A percentile compares a stretch with the other conserved stretches of the same genome.
phyloP scores from a whole-genome alignment of 177 flowering plant species.

The Tripterygium wilfordii region DNA sequence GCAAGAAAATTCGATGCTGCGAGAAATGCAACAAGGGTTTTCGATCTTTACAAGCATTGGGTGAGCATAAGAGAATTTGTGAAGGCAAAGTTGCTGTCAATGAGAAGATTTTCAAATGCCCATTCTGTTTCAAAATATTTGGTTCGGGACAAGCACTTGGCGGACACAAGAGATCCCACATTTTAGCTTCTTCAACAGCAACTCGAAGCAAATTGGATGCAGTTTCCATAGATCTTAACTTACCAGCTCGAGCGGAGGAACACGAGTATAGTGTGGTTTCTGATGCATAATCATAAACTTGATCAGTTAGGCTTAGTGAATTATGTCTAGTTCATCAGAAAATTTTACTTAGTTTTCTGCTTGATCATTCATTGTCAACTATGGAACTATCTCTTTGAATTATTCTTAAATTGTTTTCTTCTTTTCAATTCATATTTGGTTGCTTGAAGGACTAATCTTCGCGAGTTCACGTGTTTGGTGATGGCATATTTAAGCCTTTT shows the following conservation, averaged over 20 bases:
- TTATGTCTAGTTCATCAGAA: too few species aligned
- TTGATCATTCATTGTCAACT: too few species aligned
- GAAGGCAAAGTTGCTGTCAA: not conserved
- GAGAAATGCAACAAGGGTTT: constrained; percentile 44
- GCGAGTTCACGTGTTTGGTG: constrained; percentile 4
- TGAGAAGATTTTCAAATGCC: constrained; percentile 24
- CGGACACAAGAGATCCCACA: constrained; percentile 41
- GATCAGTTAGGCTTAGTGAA: too few species aligned
- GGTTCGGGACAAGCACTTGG: constrained; percentile 42
- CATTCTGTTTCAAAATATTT: constrained; percentile 26
- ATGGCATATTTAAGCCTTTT: not conserved
- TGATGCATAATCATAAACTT: constrained; percentile 9
- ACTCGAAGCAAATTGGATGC: not conserved
- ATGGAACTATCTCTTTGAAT: too few species aligned
- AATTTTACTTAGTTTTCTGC: too few species aligned
- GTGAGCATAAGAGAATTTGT: constrained; percentile 37
- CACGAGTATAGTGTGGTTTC: constrained; percentile 19
- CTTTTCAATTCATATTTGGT: not conserved
- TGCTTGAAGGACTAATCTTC: not conserved
- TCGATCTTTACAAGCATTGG: constrained; percentile 44
- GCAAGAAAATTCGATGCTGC: constrained; percentile 29
- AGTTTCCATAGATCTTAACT: constrained; percentile 30
- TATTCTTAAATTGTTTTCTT: too few species aligned
- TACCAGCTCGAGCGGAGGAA: constrained; percentile 31
- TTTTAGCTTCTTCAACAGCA: constrained; percentile 2